Base-by-base conservation (phyloP, 352 stramenopile species). In the Phytophthora quininea region DNA sequence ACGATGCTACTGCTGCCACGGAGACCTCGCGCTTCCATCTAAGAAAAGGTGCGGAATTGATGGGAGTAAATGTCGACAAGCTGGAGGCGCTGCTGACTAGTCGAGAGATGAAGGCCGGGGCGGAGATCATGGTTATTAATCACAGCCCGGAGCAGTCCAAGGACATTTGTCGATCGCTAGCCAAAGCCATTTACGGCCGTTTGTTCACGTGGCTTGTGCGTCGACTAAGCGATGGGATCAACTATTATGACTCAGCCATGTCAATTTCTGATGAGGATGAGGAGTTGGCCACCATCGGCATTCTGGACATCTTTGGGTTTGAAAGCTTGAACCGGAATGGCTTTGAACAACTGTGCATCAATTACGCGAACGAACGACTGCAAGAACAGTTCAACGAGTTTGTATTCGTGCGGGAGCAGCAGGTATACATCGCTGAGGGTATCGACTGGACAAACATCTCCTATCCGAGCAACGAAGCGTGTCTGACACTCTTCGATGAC, bases 191-290 rank as follows among this genome's bases (percentile, higher is more conserved):
- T 9, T 99, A 99, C 67, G 93, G 90, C 6, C 88, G 91, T 2
- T 77, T 99, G 1, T 99, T 99, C 76, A 88, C 92, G 32, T 98
- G 93, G 81, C 89, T 99, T 47, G 97, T 99, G 4, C 71, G 78
- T 7, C 84, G 88, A 30, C 63, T 96, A 29, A 94, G 84, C 56
- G 85, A 92, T 45, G 81, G 84, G n/a, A 95, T 93, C 52, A 92
- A 93, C 54, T 91, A 84, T 54, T 79, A 67, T 32, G 76, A 91
- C 24, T 80, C 67, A n/a, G 35, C 71, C 3, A 53, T 58, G 27
- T 82, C 71, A 1, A 72, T 85, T 8, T 80, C 76, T 32, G 73
- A 82, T 30, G 67, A 78, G 30, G 73, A 84, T 40, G 76, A 86
- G 11, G 68, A 82, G 12, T 65, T 91, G 54, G 81, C 81, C 32